Percentiles rank a stretch among this genome's conserved stretches.
Evolutionary conservation across 2,329 filamentous ascomycete genomes (phyloP).

Genomic region (Colletotrichum sp.): DNA sequence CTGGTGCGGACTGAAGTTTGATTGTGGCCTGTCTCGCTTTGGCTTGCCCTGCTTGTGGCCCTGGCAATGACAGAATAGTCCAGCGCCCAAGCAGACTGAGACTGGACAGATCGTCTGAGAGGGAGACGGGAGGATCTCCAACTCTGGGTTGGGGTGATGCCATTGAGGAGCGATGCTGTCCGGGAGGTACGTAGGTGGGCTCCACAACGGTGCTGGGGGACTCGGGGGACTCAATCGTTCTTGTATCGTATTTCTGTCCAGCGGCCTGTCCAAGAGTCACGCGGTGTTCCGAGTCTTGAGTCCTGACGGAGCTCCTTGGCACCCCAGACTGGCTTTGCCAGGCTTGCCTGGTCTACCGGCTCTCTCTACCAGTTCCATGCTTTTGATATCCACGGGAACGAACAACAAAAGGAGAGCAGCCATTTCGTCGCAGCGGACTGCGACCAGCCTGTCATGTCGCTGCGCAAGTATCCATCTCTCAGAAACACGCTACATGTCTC

Average conservation of each 20-base stretch:
- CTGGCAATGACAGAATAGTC: neutral
- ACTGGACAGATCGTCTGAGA: constrained; percentile 11
- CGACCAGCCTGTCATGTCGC: neutral
- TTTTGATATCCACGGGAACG: neutral
- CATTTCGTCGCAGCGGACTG: neutral
- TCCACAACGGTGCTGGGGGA: neutral
- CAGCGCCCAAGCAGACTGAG: neutral
- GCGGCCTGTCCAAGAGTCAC: neutral
- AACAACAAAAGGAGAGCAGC: neutral
- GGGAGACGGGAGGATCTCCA: constrained; percentile 4
- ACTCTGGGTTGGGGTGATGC: constrained; percentile 10
- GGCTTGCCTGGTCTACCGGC: neutral
- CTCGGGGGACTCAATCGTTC: neutral
- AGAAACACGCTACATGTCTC: neutral
- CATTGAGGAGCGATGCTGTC: constrained; percentile 6
- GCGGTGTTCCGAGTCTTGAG: neutral
- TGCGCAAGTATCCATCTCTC: neutral
- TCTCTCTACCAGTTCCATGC: neutral
- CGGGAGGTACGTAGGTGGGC: constrained; percentile 8
- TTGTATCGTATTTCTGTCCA: neutral
- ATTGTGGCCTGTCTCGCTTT: constrained; percentile 4
- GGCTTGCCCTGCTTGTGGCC: neutral
- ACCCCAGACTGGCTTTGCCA: neutral
- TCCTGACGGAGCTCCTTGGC: neutral
- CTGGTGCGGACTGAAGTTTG: constrained; percentile 3